These are phyloP conservation scores for Acrodontium crateriforme DNA, from an alignment of 2,329 filamentous ascomycete species.

Conservation along the genomic window DNA sequence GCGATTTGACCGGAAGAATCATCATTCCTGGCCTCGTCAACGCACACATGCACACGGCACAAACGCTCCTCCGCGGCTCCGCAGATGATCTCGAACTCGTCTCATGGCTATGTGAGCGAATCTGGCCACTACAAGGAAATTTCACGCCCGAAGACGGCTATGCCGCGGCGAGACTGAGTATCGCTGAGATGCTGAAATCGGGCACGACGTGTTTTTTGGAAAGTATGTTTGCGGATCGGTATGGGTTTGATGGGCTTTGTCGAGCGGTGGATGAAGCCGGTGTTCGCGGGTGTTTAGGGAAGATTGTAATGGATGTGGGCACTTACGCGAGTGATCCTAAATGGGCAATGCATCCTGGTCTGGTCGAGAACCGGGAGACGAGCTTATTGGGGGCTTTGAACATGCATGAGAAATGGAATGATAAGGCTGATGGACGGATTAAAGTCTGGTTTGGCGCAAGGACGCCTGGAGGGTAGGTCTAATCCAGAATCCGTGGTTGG, in stretches of 20 bases:
- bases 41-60: conserved; percentile 37
- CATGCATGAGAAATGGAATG: conserved; percentile 25
- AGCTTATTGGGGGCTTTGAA: conserved; percentile 19
- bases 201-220: conserved; percentile 41
- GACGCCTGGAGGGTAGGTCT: conserved; percentile 23
- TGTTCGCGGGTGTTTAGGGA: conserved; percentile 31
- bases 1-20: conserved; percentile 29
- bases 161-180: conserved; percentile 33
- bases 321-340: conserved; percentile 29
- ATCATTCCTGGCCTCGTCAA: conserved; percentile 38
- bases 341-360: conserved; percentile 31
- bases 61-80: conserved; percentile 35
- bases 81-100: conserved; percentile 38
- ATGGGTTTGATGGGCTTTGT: conserved; percentile 33
- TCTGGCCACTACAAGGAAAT: conserved; percentile 35
- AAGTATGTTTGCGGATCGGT: conserved; percentile 37
- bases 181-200: conserved; percentile 37
- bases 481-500: neutral
- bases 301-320: conserved; percentile 32
- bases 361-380: conserved; percentile 27
- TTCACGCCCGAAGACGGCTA: conserved; percentile 36
- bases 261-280: conserved; percentile 31
- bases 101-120: conserved; percentile 38
- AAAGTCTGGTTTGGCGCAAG: conserved; percentile 26
- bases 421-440: conserved; percentile 21